A percentile compares a stretch with the other conserved stretches of the same genome.
Conservation (phyloP, 2,329 filamentous ascomycete species). For the Xylariaceae sp. region DNA sequence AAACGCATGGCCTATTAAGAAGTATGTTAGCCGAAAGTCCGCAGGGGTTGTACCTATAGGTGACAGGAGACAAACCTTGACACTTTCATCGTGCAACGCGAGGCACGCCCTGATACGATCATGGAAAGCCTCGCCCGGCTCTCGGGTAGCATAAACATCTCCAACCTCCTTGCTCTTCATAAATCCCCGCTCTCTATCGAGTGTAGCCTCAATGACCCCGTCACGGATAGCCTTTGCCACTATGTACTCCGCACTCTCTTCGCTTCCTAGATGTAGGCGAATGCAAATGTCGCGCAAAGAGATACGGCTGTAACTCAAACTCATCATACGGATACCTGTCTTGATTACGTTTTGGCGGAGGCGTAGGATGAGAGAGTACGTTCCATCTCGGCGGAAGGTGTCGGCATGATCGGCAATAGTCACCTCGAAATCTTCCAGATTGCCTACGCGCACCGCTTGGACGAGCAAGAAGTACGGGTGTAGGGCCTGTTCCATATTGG, state of each 20-base stretch:
- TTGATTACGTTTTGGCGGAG: slow-evolving; percentile 99
- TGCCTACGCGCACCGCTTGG: slow-evolving; percentile 93
- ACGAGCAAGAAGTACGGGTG: slow-evolving; percentile 94
- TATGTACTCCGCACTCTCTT: slow-evolving; percentile 98
- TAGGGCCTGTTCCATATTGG: slow-evolving; percentile 81
- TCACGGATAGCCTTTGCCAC: slow-evolving; percentile 98
- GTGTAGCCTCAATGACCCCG: slow-evolving; percentile 91
- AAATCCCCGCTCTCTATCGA: slow-evolving; percentile 92
- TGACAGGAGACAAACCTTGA: slow-evolving; percentile 69
- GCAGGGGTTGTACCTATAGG: not conserved
- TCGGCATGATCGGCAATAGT: slow-evolving; percentile 80
- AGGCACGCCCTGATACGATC: slow-evolving; percentile 93
- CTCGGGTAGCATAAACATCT: slow-evolving; percentile 93
- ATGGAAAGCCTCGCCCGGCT: slow-evolving; percentile 96
- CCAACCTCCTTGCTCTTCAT: slow-evolving; percentile 99
- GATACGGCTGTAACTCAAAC: slow-evolving; percentile 94
- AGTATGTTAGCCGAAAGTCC: slow-evolving; percentile 31
- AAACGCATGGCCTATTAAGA: slow-evolving; percentile 85
- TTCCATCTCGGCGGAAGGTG: slow-evolving; percentile 89
- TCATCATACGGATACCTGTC: slow-evolving; percentile 99
- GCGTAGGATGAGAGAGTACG: slow-evolving; percentile 92
- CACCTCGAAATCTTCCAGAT: slow-evolving; percentile 89
- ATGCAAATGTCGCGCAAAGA: slow-evolving; percentile 97
- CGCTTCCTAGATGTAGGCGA: slow-evolving; percentile 86
- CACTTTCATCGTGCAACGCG: slow-evolving; percentile 92